Evolutionary conservation across 2,329 filamentous ascomycete species (phyloP).

Genomic region (Paraphaeosphaeria sporulosa): DNA sequence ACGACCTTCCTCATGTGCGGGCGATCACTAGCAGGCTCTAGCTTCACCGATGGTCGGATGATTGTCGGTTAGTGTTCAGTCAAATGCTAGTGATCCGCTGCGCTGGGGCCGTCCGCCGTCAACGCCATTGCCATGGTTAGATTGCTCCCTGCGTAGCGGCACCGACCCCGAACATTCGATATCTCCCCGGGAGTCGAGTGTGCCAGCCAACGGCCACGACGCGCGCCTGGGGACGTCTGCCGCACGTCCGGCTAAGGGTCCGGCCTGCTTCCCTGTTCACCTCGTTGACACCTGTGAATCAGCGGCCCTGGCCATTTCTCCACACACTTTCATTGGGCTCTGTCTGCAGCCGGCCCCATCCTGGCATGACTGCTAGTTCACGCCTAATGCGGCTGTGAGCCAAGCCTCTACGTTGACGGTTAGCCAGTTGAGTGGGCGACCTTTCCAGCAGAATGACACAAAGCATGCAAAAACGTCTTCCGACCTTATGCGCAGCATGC

Average conservation of each 20-base stretch:
- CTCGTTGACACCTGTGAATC: conserved; percentile 33
- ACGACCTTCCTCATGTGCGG: conserved; percentile 5
- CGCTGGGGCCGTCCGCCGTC: conserved; percentile 32
- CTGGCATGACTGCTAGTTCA: conserved; percentile 38
- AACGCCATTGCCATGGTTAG: conserved; percentile 28
- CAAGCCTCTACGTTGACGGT: conserved; percentile 44
- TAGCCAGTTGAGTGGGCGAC: conserved; percentile 42
- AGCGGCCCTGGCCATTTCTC: conserved; percentile 33
- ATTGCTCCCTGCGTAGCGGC: conserved; percentile 32
- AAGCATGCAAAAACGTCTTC: conserved; percentile 36
- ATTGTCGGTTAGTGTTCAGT: conserved; percentile 34
- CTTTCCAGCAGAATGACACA: conserved; percentile 45
- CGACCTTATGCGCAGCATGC: conserved; percentile 40
- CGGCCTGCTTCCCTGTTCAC: conserved; percentile 36
- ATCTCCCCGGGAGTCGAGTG: conserved; percentile 24
- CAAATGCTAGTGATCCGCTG: conserved; percentile 30
- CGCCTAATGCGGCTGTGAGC: conserved; percentile 44
- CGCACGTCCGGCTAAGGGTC: conserved; percentile 36
- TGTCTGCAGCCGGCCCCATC: conserved; percentile 24
- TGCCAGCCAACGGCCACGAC: conserved; percentile 35
- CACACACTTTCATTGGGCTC: conserved; percentile 33
- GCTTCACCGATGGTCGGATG: conserved; percentile 24
- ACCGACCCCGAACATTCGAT: conserved; percentile 23
- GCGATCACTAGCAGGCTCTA: not conserved
- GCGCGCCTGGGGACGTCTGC: conserved; percentile 34